Evolutionary conservation across 345 rosid genomes (phyloP), one percentile per base, ranked within the genome.

Genomic region (Acer saccharum): DNA sequence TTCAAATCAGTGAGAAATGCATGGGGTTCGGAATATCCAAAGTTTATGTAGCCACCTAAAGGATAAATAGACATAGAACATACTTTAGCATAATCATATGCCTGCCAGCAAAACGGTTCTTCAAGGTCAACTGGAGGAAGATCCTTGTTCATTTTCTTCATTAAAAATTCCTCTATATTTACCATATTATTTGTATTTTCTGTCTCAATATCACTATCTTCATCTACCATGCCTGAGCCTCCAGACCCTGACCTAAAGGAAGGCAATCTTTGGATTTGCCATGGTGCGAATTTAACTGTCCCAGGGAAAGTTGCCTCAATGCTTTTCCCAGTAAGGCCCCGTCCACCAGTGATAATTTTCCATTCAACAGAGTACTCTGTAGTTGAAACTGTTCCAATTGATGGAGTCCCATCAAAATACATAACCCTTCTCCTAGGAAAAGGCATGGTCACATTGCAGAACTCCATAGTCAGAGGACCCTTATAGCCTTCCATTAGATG

Each of bases 71-170:
- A 73, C 3, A 74, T 69, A 73, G 65, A 52, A 58, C 89, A 77
- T 86, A 91, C 91, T 85, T 94, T 96, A 23, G 99, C 98, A 79
- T 90, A 94, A 83, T 87, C 86, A 86, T 94, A 96, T 29, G 98
- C 98, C 73, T 89, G 94, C 97, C 99, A 96, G 81, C 94, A 92
- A 80, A 92, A 94, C 2, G 99, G 97, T 86, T 96, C 98, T 86
- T 96, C 97, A 72, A 92, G 88, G 76, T 92, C 98, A 79, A 79
- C 93, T 11, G 95, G 88, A 71, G 94, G 95, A 81, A 96, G 98
- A 83, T 87, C 88, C 84, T 88, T 90, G 83, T 76, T 91, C 91
- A 94, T 94, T 87, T 94, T 91, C 87, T 89, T 92, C 90, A 90
- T 87, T 78, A 93, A 82, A 71, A 82, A 86, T 60, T 94, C 99